These are phyloP conservation scores for Blastomyces silverae DNA, from an alignment of 2,329 filamentous ascomycete species.

Conservation along the genomic window DNA sequence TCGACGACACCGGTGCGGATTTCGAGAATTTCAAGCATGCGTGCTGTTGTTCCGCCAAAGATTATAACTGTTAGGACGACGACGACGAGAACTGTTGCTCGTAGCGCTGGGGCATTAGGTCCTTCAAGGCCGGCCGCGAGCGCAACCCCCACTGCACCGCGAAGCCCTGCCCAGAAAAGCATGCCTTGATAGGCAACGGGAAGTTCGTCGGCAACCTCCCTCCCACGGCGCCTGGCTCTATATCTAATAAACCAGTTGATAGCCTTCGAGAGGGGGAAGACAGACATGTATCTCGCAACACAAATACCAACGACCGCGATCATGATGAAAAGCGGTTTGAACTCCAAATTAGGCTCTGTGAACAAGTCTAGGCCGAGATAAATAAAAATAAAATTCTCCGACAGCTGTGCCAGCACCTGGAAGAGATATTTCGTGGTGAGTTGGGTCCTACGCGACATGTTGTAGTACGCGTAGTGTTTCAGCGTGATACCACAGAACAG, in stretches of 20 bases:
- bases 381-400: slow-evolving; percentile 99
- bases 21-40: slow-evolving; percentile 96
- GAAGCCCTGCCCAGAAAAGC: slow-evolving; percentile 98
- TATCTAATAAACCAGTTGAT: slow-evolving; percentile 95
- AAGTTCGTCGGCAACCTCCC: slow-evolving; percentile 74
- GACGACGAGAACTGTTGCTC: slow-evolving; percentile 93
- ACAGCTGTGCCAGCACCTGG: slow-evolving; percentile 86
- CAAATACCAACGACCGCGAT: slow-evolving; percentile 89
- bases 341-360: slow-evolving; percentile 78
- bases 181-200: slow-evolving; percentile 97
- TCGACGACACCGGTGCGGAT: slow-evolving; percentile 95
- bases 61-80: slow-evolving; percentile 98
- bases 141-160: slow-evolving; percentile 91
- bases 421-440: slow-evolving; percentile 98
- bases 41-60: slow-evolving; percentile 91
- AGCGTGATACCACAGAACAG: slow-evolving; percentile 97
- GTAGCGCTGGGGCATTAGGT: slow-evolving; percentile 71
- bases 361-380: slow-evolving; percentile 93
- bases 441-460: slow-evolving; percentile 97
- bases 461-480: slow-evolving; percentile 99
- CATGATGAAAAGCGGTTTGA: slow-evolving; percentile 92
- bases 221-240: slow-evolving; percentile 67
- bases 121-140: slow-evolving; percentile 82
- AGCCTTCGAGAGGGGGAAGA: slow-evolving; percentile 80
- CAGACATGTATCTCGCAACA: slow-evolving; percentile 82